Base-by-base conservation (phyloP, 2,329 filamentous ascomycete species). In the Xylaria sp. region DNA sequence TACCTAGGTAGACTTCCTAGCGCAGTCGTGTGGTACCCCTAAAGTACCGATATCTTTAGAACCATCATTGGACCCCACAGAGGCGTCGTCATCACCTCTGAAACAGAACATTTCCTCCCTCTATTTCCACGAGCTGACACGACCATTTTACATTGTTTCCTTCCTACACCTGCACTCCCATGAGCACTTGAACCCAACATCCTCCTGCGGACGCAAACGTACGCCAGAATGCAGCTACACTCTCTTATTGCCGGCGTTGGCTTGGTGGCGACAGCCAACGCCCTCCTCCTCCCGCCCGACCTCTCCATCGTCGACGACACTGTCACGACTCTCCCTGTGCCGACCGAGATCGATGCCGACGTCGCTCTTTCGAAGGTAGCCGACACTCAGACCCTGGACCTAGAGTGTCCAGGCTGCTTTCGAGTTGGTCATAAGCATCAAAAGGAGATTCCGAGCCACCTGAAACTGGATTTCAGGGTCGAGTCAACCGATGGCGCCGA, bases 381-480 rank as follows among this genome's bases (percentile, higher is more conserved):
- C n/a, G 72, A 76, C n/a, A 51, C 62, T 13, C 72, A 71, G 62
- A 77, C 63, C n/a, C 44, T 79, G 51, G 72, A 76, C 48, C 64
- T 80, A 25, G 72, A 75, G 15, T 80, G 78, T 54, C 77, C 77
- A 5, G 78, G 77, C 31, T 80, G 78, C 41, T 66, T 66, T 2
- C 37, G 51, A 31, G 48, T 71, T 65, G 59, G 59, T 13, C 66
- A 44, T 18, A 51, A 46, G 34, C 66, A 62, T 69, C 44, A 63
- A 23, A 77, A 73, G 54, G 70, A 76, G 50, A 69, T 79, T 1
- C 84, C 85, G 0, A 83, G 79, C 55, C 81, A 84, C 64, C 79
- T 90, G 66, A 80, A 84, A 72, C 81, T 92, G 48, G 83, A 86
- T 73, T 87, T 92, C 74, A 80, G 77, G 66, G 78, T 91, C 70